These are phyloP conservation scores for Isabelozyma gotoi DNA, from an alignment of 805 yeast genomes.

Conservation along the genomic window DNA sequence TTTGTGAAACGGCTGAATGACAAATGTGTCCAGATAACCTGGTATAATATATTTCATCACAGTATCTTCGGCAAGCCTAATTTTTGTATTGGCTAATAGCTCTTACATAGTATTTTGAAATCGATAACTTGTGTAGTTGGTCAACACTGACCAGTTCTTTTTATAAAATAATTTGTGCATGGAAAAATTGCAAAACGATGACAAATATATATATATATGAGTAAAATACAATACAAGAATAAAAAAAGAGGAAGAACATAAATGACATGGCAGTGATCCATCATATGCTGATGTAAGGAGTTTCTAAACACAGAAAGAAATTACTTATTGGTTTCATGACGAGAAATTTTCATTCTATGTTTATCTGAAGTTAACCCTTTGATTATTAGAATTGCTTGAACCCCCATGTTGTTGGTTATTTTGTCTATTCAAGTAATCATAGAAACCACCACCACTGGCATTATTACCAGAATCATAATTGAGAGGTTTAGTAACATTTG, in stretches of 20 bases:
- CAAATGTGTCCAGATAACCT: constrained; percentile 49
- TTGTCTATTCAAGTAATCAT: background rate
- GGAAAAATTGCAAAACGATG: constrained; percentile 3
- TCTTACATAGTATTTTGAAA: too few species aligned
- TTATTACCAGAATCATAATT: background rate
- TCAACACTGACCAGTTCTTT: too few species aligned
- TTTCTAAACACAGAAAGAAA: too few species aligned
- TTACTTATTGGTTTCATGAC: too few species aligned
- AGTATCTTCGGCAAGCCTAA: constrained; percentile 50
- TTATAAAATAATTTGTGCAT: too few species aligned
- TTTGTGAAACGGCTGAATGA: constrained; percentile 6
- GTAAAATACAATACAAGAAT: constrained; percentile 1
- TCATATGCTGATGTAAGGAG: too few species aligned
- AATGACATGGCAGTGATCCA: too few species aligned
- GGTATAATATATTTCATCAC: constrained; percentile 52
- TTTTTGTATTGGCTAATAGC: too few species aligned
- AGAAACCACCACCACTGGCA: background rate
- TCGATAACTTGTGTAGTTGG: too few species aligned
- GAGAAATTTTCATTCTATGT: too few species aligned
- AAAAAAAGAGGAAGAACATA: constrained; percentile 2
- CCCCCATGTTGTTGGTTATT: background rate
- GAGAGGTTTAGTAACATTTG: background rate
- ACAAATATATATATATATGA: background rate
- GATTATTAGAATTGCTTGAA: background rate
- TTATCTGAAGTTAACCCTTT: constrained; percentile 1